These are phyloP conservation scores for Rheum nobile DNA, from an alignment of 148 eudicot genomes.

Conservation along the genomic window DNA sequence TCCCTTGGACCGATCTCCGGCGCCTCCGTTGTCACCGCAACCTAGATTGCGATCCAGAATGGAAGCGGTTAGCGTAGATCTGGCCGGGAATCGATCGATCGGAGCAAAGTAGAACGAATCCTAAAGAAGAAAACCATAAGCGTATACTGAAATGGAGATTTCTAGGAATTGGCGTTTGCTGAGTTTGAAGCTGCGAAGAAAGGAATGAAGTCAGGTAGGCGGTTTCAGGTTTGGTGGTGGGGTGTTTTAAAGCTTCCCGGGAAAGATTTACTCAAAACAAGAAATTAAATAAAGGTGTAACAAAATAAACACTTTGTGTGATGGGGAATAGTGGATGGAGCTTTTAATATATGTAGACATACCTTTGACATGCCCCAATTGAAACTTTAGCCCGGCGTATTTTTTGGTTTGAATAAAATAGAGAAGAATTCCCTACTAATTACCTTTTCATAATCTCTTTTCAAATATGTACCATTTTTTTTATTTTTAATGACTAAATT, in stretches of 20 bases:
- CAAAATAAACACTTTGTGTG: neutral
- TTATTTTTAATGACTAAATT: no score
- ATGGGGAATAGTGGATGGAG: neutral
- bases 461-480: no score
- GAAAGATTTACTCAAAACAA: neutral
- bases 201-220: neutral
- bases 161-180: neutral
- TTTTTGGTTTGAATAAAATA: no score
- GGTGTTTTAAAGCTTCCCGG: neutral
- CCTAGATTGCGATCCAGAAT: neutral
- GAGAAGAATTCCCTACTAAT: no score
- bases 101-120: no score
- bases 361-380: neutral
- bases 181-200: neutral
- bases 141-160: neutral
- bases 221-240: neutral
- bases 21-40: neutral
- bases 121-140: neutral
- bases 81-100: neutral
- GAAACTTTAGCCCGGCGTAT: neutral
- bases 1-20: neutral
- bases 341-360: neutral
- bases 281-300: neutral
- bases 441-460: no score
- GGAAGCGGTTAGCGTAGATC: neutral